phyloP scores from a whole-genome alignment of 2,329 filamentous ascomycete genomes.

The Tolypocladium nubicola region DNA sequence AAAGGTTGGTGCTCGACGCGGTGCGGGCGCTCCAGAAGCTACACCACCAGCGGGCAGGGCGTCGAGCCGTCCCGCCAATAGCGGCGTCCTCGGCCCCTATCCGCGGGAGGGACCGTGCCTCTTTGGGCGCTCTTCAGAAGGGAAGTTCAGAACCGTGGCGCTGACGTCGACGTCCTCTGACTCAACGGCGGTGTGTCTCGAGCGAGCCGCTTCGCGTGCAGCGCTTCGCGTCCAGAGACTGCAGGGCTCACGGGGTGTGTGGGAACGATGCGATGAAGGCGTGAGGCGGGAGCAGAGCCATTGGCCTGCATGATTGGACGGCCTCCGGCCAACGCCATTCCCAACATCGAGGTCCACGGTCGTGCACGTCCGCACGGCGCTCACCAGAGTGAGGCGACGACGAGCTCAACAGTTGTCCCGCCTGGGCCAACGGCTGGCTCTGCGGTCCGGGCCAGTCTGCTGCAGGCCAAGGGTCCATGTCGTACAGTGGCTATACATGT shows the following conservation, averaged over 20 bases:
- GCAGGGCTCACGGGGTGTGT: background rate
- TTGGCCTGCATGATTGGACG: background rate
- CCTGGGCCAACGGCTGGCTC: background rate
- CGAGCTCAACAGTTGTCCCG: background rate
- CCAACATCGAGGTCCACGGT: background rate
- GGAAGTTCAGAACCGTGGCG: background rate
- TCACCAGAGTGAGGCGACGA: background rate
- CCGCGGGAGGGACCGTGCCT: background rate
- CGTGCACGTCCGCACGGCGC: background rate
- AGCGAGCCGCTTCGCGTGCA: background rate
- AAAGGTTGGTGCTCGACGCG: background rate
- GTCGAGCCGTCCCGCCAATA: background rate
- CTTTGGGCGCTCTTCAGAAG: background rate
- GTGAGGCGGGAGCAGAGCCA: background rate
- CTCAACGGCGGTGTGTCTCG: slow-evolving; percentile 3
- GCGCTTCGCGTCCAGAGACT: background rate
- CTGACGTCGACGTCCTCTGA: slow-evolving; percentile 1
- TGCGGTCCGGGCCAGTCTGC: background rate
- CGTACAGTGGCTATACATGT: background rate
- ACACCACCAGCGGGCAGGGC: background rate
- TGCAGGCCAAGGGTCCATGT: background rate
- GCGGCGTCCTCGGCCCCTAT: background rate
- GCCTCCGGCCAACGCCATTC: background rate
- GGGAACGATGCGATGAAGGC: background rate
- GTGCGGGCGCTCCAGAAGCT: background rate